A percentile compares a stretch with the other conserved stretches of the same genome.
phyloP scores from a whole-genome alignment of 2,329 filamentous ascomycete genomes.

The Alternaria burnsii region DNA sequence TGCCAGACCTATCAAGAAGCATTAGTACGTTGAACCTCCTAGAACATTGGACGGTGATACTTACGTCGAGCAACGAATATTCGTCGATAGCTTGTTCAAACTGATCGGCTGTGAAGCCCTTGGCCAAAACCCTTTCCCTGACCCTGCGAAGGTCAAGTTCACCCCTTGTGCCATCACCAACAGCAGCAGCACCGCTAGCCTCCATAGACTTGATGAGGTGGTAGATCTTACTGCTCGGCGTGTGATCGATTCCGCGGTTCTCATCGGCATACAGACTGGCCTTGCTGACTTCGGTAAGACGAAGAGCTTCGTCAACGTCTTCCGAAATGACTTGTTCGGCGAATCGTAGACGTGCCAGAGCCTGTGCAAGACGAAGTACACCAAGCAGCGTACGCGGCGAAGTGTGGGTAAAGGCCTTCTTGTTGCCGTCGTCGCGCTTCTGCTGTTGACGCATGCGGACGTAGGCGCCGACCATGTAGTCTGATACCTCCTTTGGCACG shows the following conservation, averaged over 20 bases:
- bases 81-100: conserved; percentile 86
- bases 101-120: conserved; percentile 96
- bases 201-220: conserved; percentile 90
- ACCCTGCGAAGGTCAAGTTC: conserved; percentile 90
- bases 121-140: conserved; percentile 89
- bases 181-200: conserved; percentile 81
- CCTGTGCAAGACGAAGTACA: conserved; percentile 91
- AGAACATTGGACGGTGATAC: conserved; percentile 47
- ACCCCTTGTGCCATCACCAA: conserved; percentile 74
- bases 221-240: conserved; percentile 89
- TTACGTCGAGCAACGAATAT: conserved; percentile 88
- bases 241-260: conserved; percentile 68
- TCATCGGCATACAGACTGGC: conserved; percentile 82
- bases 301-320: conserved; percentile 93
- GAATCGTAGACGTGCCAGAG: conserved; percentile 90
- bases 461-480: conserved; percentile 97
- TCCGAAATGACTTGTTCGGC: conserved; percentile 83
- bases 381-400: conserved; percentile 93
- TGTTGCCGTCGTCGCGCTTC: conserved; percentile 87
- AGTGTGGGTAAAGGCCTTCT: conserved; percentile 93
- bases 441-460: conserved; percentile 93
- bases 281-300: conserved; percentile 92
- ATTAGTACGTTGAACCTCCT: conserved; percentile 39
- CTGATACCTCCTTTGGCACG: conserved; percentile 84
- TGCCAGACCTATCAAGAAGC: conserved; percentile 59